Base-by-base conservation (phyloP, 345 rosid genomes). In the Hibiscus tridactylites region DNA sequence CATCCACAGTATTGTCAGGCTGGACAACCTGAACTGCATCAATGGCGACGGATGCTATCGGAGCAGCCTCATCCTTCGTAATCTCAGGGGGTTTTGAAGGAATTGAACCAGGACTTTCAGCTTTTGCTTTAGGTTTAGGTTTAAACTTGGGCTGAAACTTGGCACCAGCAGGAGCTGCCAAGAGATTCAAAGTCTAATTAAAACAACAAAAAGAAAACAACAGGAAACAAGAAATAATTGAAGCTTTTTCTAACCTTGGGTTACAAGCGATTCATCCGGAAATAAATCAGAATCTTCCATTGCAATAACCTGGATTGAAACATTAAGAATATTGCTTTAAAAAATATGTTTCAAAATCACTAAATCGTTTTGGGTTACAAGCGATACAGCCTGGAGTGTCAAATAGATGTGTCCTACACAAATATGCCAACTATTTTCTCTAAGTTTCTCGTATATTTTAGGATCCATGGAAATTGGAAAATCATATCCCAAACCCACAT, bases 121-220 rank as follows among this genome's bases (percentile, higher is more conserved):
- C 72, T 31, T 46, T 71, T 11, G 76, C 61, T 42, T 52, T 39
- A 47, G 47, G 44, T 39, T 52, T 39, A 47, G 47, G 44, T 49
- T 76, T 76, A 17, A 29, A 65, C 70, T 54, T 71, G n/a, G 89
- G 87, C 57, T 79, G 87, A 80, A 81, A 86, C 78, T 79, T 86
- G 19, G 77, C 75, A 39, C 78, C 75, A 39, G 80, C 60, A 42
- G 81, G 65, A 71, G 71, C 85, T 82, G 75, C 52, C 39, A 71
- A 74, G 65, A 17, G 47, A 77, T 58, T 50, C 28, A 65, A 74
- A 3, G 65, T 59, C 29, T 65, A 78, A 42, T 56, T 52, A 9
- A 29, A 54, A 53, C 17, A 31, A 47, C 31, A 24, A 16, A n/a
- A 49, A 31, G 35, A 24, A 44, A 6, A 7, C 19, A 42, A 9